A percentile compares a stretch with the other conserved stretches of the same genome.
phyloP scores from a whole-genome alignment of 176 grass and related monocot genomes.

The Pharus latifolius region DNA sequence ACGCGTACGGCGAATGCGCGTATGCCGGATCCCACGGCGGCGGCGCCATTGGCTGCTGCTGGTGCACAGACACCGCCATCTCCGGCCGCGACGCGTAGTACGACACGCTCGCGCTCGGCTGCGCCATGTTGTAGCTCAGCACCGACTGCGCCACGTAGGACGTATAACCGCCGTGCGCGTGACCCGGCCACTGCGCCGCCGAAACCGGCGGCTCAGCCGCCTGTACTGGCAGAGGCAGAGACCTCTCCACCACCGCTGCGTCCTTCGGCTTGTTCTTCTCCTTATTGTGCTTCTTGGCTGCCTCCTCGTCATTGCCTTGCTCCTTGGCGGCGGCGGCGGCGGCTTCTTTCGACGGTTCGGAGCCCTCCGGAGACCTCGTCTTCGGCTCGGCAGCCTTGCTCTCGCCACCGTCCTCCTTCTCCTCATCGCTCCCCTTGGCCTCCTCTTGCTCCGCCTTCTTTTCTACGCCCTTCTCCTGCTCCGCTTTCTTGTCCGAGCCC shows the following conservation, averaged over 20 bases:
- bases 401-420: slow-evolving; percentile 21
- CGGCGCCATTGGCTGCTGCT: neutral
- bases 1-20: slow-evolving; percentile 27
- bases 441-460: slow-evolving; percentile 10
- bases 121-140: slow-evolving; percentile 57
- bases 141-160: slow-evolving; percentile 38
- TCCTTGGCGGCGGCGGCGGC: slow-evolving; percentile 2
- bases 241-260: slow-evolving; percentile 3
- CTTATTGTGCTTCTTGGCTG: slow-evolving; percentile 6
- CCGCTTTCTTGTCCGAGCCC: slow-evolving; percentile 21
- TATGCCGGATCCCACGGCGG: neutral
- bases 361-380: slow-evolving; percentile 5
- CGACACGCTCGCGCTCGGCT: slow-evolving; percentile 46
- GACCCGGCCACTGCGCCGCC: neutral
- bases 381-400: slow-evolving; percentile 16
- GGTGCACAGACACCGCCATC: slow-evolving; percentile 8
- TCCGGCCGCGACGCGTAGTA: slow-evolving; percentile 40
- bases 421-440: slow-evolving; percentile 4
- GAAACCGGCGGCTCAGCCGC: neutral
- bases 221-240: neutral
- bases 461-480: slow-evolving; percentile 20
- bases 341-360: slow-evolving; percentile 12
- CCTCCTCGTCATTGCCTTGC: neutral
- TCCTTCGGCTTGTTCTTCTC: slow-evolving; percentile 8
- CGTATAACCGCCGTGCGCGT: neutral